These are phyloP conservation scores for Fusarium sp. DNA, from an alignment of 2,329 filamentous ascomycete genomes.

Conservation along the genomic window DNA sequence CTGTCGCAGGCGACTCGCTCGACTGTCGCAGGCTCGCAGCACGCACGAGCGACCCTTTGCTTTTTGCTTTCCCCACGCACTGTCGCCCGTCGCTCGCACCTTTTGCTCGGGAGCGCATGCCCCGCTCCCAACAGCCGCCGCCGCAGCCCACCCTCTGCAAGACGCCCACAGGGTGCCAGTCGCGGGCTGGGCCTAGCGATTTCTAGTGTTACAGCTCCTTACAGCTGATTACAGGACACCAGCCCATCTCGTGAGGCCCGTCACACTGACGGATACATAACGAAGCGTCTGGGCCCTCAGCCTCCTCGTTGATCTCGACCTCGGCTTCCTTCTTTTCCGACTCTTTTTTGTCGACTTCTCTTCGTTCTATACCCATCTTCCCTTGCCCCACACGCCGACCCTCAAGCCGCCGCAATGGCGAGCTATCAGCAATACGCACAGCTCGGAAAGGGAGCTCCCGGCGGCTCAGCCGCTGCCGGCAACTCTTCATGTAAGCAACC, in stretches of 20 bases:
- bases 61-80: slow-evolving; percentile 14
- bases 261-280: slow-evolving; percentile 34
- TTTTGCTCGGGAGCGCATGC: slow-evolving; percentile 5
- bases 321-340: not conserved
- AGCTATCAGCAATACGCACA: slow-evolving; percentile 44
- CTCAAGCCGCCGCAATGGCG: slow-evolving; percentile 37
- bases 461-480: slow-evolving; percentile 36
- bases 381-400: slow-evolving; percentile 10
- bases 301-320: not conserved
- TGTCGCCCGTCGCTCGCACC: slow-evolving; percentile 2
- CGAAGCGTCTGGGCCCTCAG: slow-evolving; percentile 14
- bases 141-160: slow-evolving; percentile 14
- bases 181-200: slow-evolving; percentile 28
- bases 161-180: slow-evolving; percentile 24
- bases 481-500: slow-evolving; percentile 37
- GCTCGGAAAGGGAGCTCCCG: slow-evolving; percentile 38
- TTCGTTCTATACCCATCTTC: slow-evolving; percentile 1
- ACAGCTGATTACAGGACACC: slow-evolving; percentile 17
- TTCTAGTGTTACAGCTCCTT: slow-evolving; percentile 31
- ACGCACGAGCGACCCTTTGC: slow-evolving; percentile 12
- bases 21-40: slow-evolving; percentile 3
- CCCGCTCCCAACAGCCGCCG: slow-evolving; percentile 20
- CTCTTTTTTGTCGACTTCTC: slow-evolving; percentile 10
- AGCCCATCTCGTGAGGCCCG: slow-evolving; percentile 3
- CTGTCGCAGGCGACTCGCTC: not conserved